Evolutionary conservation across 2,329 filamentous ascomycete species (phyloP).

Genomic region (Eutypella sp.): DNA sequence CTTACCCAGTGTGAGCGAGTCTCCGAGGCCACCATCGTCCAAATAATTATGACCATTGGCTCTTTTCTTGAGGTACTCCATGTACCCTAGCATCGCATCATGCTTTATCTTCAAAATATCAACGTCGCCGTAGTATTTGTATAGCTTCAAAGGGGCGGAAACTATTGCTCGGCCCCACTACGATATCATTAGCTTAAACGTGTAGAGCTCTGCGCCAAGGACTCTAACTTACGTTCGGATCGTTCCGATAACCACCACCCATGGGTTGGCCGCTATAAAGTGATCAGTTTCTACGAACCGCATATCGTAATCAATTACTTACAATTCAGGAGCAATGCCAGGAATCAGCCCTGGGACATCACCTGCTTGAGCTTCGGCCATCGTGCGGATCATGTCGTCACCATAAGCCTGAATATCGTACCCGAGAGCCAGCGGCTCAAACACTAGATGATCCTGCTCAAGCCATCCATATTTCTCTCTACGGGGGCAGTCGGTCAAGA

Average conservation of each 20-base stretch:
- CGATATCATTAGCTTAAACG: not conserved
- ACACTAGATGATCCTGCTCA: conserved; percentile 10
- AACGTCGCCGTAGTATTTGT: conserved; percentile 9
- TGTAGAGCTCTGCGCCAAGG: not conserved
- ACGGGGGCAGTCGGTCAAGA: conserved; percentile 9
- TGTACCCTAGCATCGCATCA: conserved; percentile 8
- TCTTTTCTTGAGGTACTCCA: conserved; percentile 7
- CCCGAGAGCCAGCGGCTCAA: conserved; percentile 1
- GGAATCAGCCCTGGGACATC: conserved; percentile 8
- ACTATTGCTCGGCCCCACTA: conserved; percentile 10
- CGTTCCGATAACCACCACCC: conserved; percentile 8
- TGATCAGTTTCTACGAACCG: not conserved
- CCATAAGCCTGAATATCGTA: conserved; percentile 10
- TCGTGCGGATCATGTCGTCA: conserved; percentile 7
- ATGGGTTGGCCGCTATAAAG: conserved; percentile 1
- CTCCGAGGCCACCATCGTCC: conserved; percentile 8
- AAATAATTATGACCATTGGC: conserved; percentile 3
- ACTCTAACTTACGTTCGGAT: conserved; percentile 5
- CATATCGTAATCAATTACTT: not conserved
- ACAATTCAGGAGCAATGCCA: conserved; percentile 8
- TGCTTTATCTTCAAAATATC: conserved; percentile 1
- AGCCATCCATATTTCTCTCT: conserved; percentile 11
- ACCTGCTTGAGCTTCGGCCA: conserved; percentile 8
- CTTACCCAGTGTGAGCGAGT: conserved; percentile 5
- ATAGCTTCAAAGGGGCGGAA: conserved; percentile 4